These are phyloP conservation scores for Daucus carota DNA, from an alignment of 129 eudicot species.

Conservation along the genomic window DNA sequence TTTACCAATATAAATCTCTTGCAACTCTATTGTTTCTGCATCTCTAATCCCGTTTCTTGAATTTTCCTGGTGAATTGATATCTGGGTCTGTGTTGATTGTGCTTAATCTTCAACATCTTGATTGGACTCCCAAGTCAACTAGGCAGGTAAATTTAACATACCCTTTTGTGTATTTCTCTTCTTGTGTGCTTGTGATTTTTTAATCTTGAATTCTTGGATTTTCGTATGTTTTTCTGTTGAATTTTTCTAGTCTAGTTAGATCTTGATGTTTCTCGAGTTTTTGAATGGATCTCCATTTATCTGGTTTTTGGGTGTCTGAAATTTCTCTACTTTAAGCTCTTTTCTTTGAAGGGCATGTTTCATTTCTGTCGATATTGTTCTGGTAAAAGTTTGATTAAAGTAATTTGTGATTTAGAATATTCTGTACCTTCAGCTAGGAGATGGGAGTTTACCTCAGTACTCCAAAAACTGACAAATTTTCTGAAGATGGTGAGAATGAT, in stretches of 20 bases:
- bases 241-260: not conserved
- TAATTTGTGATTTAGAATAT: not conserved
- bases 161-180: not conserved
- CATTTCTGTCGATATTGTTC: not conserved
- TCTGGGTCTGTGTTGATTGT: not conserved
- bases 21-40: not conserved
- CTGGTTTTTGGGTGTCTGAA: not conserved
- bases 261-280: not conserved
- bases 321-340: not conserved
- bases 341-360: not conserved
- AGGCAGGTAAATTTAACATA: not conserved
- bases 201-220: not conserved
- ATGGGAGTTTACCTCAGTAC: slow-evolving; percentile 95
- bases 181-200: not conserved
- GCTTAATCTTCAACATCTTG: not conserved
- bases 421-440: slow-evolving; percentile 35
- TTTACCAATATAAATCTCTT: no score
- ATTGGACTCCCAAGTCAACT: not conserved
- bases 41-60: not conserved
- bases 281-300: not conserved
- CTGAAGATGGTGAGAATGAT: slow-evolving; percentile 84
- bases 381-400: not conserved
- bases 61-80: not conserved
- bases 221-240: no score
- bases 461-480: slow-evolving; percentile 87